Evolutionary conservation across 2,329 filamentous ascomycete species (phyloP), one percentile per base, ranked within the genome.

Genomic region (Colletotrichum truncatum): DNA sequence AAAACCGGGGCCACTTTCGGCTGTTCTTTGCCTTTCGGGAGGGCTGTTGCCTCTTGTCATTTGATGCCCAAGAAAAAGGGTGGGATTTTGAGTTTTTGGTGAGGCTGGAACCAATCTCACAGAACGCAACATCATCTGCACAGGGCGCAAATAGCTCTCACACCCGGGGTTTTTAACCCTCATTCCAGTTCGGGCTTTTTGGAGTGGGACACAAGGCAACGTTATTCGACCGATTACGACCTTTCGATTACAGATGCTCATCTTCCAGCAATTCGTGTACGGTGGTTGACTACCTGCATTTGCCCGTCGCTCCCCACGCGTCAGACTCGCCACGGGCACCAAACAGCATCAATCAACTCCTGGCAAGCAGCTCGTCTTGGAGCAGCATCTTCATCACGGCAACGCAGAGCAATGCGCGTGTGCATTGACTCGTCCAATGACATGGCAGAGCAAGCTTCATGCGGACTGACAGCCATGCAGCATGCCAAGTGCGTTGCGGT

Each of bases 71-170:
- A 34, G 49, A 41, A 21, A 34, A 43, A 28, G 53, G 57, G 62
- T 43, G 62, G 41, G 57, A 38, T 65, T 65, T 65, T 62, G 62
- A 65, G 62, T 65, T 65, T 64, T 62, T 62, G 41, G 36, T 62
- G 57, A 62, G 57, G 62, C 57, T 62, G 62, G 62, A 62, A 65
- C 57, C 57, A 61, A 65, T 65, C 49, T 62, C 18, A 41, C 41
- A 55, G 41, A 39, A 49, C 43, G 62, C 62, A 65, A 25, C 25
- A 34, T 26, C 32, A 32, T 51, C 34, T 41, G 18, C 49, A 62
- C 62, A 65, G 62, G 57, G 49, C 34, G n/a, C 6, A 28, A 41
- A 30, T 23, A 7, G 4, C 16, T 16, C 43, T 49, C 41, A 51
- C 62, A 65, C 62, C 34, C 21, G 18, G 32, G 18, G 32, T 56